Evolutionary conservation across 352 stramenopile genomes (phyloP).

Genomic region (Pythium sukuiense): DNA sequence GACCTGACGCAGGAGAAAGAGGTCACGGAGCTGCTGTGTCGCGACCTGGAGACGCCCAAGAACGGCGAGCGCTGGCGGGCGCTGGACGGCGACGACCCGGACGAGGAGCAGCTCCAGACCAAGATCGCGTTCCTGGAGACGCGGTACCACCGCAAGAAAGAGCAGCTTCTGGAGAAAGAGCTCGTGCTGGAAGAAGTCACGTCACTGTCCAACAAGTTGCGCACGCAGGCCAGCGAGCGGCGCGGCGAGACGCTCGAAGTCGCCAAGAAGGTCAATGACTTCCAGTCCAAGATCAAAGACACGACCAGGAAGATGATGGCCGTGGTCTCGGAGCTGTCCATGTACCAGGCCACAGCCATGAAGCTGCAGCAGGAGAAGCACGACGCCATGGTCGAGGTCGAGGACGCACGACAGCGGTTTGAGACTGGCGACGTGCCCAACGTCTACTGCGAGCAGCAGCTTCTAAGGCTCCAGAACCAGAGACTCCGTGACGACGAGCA

Average conservation of each 20-base stretch:
- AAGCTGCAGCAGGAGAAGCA: slow-evolving; percentile 93
- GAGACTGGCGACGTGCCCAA: slow-evolving; percentile 74
- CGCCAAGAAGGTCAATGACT: slow-evolving; percentile 90
- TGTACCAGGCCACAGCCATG: slow-evolving; percentile 95
- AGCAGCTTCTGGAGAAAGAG: slow-evolving; percentile 93
- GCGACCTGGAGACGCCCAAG: slow-evolving; percentile 90
- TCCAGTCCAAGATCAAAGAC: slow-evolving; percentile 90
- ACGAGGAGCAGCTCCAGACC: slow-evolving; percentile 83
- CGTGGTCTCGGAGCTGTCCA: slow-evolving; percentile 92
- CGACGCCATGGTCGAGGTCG: slow-evolving; percentile 59
- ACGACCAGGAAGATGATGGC: slow-evolving; percentile 94
- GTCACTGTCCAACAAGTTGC: slow-evolving; percentile 83
- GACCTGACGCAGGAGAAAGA: slow-evolving; percentile 85
- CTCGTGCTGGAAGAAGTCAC: slow-evolving; percentile 94
- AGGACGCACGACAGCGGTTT: slow-evolving; percentile 58
- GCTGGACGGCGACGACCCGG: slow-evolving; percentile 87
- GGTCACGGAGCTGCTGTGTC: slow-evolving; percentile 87
- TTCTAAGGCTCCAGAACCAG: slow-evolving; percentile 61
- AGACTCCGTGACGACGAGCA: slow-evolving; percentile 50
- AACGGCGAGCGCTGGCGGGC: slow-evolving; percentile 87
- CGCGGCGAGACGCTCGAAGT: slow-evolving; percentile 78
- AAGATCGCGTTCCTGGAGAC: slow-evolving; percentile 88
- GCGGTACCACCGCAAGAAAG: slow-evolving; percentile 90
- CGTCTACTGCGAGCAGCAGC: slow-evolving; percentile 73
- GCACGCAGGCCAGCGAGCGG: slow-evolving; percentile 69